Base-by-base conservation (phyloP, 2,329 filamentous ascomycete genomes). In the Achaetomium macrosporum region DNA sequence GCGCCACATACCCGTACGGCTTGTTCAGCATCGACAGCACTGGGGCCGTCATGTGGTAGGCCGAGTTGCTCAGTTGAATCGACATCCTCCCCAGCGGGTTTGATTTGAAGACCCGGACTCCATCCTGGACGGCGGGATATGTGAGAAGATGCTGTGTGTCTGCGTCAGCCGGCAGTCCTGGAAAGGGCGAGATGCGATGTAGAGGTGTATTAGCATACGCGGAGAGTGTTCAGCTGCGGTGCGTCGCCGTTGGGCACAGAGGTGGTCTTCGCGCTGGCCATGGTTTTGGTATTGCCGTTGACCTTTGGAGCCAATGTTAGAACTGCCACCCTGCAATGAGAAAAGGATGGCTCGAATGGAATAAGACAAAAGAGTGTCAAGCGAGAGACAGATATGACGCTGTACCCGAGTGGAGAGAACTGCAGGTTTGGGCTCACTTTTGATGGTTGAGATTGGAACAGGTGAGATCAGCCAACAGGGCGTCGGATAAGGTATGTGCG, bases 11-110 rank as follows among this genome's bases (percentile, higher is more conserved):
- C 66, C 81, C 78, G 74, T 90, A 92, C 35, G 91, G 90, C 63
- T 81, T 87, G 63, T 83, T 71, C 63, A 96, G 75, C 72, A 89
- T 90, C 29, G 88, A 87, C 51, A 92, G 73, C 58, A 96, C 73
- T 17, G 90, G 89, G 61, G 86, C 85, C 64, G 96, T 78, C 59
- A 80, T 83, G 66, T 83, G 75, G 76, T 91, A 95, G 64, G 85
- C 84, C 56, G 83, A 81, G 66, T 87, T 81, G 68, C 85, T 81
- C 58, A 93, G 72, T 63, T 87, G 78, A 67, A 96, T 75, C 41
- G 90, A 91, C 73, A 85, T 90, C 69, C 90, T 85, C 66, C 88
- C 91, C 67, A 88, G 85, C 47, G 88, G 85, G 73, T 92, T 89
- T 66, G 81, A 76, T 72, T 90, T 88, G 79, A 95, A 85, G 66